phyloP scores from a whole-genome alignment of 2,329 filamentous ascomycete genomes.

The Coniochaeta pulveracea region DNA sequence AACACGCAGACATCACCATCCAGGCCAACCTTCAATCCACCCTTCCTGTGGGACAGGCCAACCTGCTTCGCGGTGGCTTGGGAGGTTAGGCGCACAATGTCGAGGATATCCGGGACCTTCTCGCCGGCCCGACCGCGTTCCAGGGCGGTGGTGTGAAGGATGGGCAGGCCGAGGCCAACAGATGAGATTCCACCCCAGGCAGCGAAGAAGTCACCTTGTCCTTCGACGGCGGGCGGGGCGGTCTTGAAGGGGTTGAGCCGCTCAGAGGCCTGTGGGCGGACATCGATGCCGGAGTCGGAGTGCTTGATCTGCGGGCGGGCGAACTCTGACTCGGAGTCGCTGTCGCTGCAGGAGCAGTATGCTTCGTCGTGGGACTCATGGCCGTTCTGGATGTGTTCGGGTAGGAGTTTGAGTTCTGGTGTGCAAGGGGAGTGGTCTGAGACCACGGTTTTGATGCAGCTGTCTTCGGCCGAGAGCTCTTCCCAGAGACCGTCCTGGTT shows the following conservation, averaged over 20 bases:
- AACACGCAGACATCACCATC: constrained; percentile 91
- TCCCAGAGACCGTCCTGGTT: constrained; percentile 85
- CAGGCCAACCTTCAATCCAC: constrained; percentile 67
- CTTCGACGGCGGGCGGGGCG: constrained; percentile 10
- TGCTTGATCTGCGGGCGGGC: constrained; percentile 18
- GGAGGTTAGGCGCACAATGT: constrained; percentile 79
- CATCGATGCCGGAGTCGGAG: constrained; percentile 41
- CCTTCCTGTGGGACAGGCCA: constrained; percentile 70
- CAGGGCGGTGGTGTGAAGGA: constrained; percentile 70
- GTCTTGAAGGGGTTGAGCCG: constrained; percentile 14
- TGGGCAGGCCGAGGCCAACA: constrained; percentile 83
- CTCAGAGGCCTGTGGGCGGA: constrained; percentile 23
- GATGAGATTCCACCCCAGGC: constrained; percentile 96
- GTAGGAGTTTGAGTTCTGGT: constrained; percentile 82
- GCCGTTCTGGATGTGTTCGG: constrained; percentile 42
- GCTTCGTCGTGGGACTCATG: neutral
- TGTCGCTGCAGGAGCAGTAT: constrained; percentile 1
- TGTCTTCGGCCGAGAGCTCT: constrained; percentile 59
- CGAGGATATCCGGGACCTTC: constrained; percentile 44
- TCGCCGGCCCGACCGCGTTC: constrained; percentile 40
- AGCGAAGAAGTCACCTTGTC: constrained; percentile 77
- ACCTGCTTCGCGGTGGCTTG: constrained; percentile 82
- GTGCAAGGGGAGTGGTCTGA: constrained; percentile 96
- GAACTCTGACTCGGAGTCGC: constrained; percentile 6
- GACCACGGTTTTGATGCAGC: constrained; percentile 83